A percentile compares a stretch with the other conserved stretches of the same genome.
These are phyloP conservation scores for Papiliotrema fonsecae DNA, from an alignment of 1,284 basidiomycete species.

Conservation along the genomic window DNA sequence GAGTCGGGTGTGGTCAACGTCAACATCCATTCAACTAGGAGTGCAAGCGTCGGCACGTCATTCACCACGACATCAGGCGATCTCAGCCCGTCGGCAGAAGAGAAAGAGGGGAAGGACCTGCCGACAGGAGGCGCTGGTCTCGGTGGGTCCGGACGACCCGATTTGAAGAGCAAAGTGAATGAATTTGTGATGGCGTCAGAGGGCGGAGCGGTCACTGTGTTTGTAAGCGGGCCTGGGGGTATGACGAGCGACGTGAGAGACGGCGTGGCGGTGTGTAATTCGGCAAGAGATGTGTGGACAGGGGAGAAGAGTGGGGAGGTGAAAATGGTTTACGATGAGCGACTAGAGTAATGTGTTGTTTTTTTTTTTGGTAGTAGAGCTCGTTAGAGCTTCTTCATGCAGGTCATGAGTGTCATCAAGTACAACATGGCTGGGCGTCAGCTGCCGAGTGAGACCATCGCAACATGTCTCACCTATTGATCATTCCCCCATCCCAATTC, in stretches of 20 bases:
- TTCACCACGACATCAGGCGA: background rate
- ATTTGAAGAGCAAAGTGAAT: slow-evolving; percentile 10
- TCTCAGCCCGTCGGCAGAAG: background rate
- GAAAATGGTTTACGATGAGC: slow-evolving; percentile 17
- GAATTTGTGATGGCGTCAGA: slow-evolving; percentile 11
- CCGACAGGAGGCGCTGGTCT: background rate
- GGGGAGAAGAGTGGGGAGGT: slow-evolving; percentile 22
- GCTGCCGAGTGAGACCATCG: too few relatives aligned
- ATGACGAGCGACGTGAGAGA: slow-evolving; percentile 23
- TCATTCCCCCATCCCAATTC: too few relatives aligned
- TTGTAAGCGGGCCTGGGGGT: slow-evolving; percentile 23
- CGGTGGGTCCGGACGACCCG: slow-evolving; percentile 10
- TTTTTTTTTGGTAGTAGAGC: too few relatives aligned
- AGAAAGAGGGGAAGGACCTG: background rate
- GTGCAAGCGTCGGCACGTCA: background rate
- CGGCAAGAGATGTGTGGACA: slow-evolving; percentile 14
- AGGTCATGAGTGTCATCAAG: too few relatives aligned
- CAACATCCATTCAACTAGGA: slow-evolving; percentile 18
- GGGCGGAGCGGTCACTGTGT: slow-evolving; percentile 14
- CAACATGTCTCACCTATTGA: too few relatives aligned
- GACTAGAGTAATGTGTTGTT: too few relatives aligned
- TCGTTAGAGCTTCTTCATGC: too few relatives aligned
- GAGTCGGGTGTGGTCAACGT: slow-evolving; percentile 11
- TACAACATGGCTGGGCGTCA: too few relatives aligned
- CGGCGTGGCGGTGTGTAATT: slow-evolving; percentile 20